Evolutionary conservation across 2,329 filamentous ascomycete genomes (phyloP).

Genomic region (Xylariaceae sp.): DNA sequence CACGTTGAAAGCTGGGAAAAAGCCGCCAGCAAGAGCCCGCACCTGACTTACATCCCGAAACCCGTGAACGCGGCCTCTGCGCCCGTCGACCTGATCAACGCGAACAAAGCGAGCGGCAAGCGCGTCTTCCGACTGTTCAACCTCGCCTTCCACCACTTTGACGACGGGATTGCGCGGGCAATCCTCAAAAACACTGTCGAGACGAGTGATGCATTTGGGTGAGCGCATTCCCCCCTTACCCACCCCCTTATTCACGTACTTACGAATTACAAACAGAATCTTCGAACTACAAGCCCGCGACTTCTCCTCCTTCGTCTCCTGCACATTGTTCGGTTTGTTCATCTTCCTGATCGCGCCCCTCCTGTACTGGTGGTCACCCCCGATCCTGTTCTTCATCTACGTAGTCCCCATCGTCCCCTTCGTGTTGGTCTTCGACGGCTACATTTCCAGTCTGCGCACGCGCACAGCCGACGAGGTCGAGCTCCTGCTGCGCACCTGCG

Average conservation of each 20-base stretch:
- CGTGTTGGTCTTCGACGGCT: constrained; percentile 63
- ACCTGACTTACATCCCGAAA: constrained; percentile 54
- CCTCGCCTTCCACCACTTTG: constrained; percentile 72
- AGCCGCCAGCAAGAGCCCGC: constrained; percentile 46
- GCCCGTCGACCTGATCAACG: constrained; percentile 44
- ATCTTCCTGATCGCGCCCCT: constrained; percentile 48
- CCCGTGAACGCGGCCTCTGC: constrained; percentile 61
- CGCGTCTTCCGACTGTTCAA: constrained; percentile 66
- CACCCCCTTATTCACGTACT: neutral
- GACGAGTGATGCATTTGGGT: constrained; percentile 61
- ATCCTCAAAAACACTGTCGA: constrained; percentile 61
- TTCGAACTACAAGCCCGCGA: constrained; percentile 69
- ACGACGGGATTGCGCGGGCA: constrained; percentile 53
- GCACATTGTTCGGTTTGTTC: constrained; percentile 48
- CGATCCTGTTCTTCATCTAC: constrained; percentile 61
- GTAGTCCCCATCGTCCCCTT: constrained; percentile 61
- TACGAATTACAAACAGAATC: constrained; percentile 40
- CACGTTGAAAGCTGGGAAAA: constrained; percentile 56
- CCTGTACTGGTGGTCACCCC: constrained; percentile 40
- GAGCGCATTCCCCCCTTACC: constrained; percentile 12
- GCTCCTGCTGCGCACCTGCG: constrained; percentile 50
- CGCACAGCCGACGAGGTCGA: constrained; percentile 62
- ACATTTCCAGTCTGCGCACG: constrained; percentile 61
- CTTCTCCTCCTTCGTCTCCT: constrained; percentile 48
- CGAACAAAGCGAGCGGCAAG: constrained; percentile 33